Evolutionary conservation across 2,329 filamentous ascomycete species (phyloP), one percentile per base, ranked within the genome.

Genomic region (Apiospora marii): DNA sequence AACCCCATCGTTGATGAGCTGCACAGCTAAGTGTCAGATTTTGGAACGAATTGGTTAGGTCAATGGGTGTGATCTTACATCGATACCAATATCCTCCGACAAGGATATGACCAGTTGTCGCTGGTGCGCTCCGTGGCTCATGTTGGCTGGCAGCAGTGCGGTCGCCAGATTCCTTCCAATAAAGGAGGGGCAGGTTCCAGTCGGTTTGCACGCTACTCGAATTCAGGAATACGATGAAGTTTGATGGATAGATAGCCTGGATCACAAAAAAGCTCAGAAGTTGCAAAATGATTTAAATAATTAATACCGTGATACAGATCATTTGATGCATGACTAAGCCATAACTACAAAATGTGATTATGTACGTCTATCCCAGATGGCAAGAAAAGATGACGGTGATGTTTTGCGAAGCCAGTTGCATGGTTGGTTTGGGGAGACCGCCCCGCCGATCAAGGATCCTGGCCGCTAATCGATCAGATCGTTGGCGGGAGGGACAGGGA

Each of bases 1-100:
- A 64, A 64, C 34, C 10, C 12, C 19, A 14, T 64, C 58, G 12
- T 64, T 64, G 58, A 64, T 64, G 34, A 64, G 34, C 58, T 64
- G 58, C 22, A 19, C 13, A 1, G 7, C 22, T 41, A 34, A 24
- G 58, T 12, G 34, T 64, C 30, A 64, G 34, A 10, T 64, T 7
- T 24, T 10, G 7, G 34, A 10, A 8, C 34, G 19, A 2, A 13
- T n/a, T 24, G 22, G 10, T 64, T 10, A n/a, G 34, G 4, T 41
- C 5, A 10, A 24, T n/a, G 19, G 30, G 19, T 64, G 41, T 16
- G 19, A 22, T 37, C 58, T 41, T 41, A 64, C 58, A 6, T 64
- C 10, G 2, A 41, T 12, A 41, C 13, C 58, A 14, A 64, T 22
- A 37, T 64, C 4, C 34, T 41, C 58, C 58, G 58, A 41, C 34